These are phyloP conservation scores for Fusarium begoniae DNA, from an alignment of 2,329 filamentous ascomycete species.

Conservation along the genomic window DNA sequence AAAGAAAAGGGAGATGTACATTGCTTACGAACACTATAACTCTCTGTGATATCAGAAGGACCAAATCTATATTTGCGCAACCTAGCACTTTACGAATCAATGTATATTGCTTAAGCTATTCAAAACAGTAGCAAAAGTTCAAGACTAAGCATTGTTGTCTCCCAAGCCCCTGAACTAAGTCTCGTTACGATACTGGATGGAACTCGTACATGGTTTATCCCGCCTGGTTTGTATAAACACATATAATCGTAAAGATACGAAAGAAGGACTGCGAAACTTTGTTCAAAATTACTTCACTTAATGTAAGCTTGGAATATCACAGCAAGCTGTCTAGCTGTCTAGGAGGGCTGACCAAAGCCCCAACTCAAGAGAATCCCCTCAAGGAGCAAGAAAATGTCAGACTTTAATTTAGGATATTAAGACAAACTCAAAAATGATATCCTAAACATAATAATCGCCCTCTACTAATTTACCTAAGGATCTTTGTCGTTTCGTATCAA, in stretches of 20 bases:
- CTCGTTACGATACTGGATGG: no score
- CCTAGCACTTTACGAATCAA: accelerated
- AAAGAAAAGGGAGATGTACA: not conserved
- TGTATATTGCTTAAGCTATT: accelerated
- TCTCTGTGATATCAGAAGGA: not conserved
- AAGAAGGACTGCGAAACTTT: accelerated
- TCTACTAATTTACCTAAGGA: not conserved
- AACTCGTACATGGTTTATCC: no score
- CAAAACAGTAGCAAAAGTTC: not conserved
- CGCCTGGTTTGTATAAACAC: accelerated
- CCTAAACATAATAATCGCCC: accelerated
- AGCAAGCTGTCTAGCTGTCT: no score
- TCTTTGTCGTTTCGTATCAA: not conserved
- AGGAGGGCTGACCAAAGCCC: not conserved
- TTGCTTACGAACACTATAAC: not conserved
- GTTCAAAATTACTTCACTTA: accelerated
- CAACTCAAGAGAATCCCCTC: not conserved
- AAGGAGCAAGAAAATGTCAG: not conserved
- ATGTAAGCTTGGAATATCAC: no score
- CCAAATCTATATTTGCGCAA: accelerated
- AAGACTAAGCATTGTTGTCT: not conserved
- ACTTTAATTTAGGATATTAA: accelerated
- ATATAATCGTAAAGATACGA: accelerated
- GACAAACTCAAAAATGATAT: not conserved
- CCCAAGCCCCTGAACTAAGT: no score